These are phyloP conservation scores for Castanospermum australe DNA, from an alignment of 306 rosid genomes.

Conservation along the genomic window DNA sequence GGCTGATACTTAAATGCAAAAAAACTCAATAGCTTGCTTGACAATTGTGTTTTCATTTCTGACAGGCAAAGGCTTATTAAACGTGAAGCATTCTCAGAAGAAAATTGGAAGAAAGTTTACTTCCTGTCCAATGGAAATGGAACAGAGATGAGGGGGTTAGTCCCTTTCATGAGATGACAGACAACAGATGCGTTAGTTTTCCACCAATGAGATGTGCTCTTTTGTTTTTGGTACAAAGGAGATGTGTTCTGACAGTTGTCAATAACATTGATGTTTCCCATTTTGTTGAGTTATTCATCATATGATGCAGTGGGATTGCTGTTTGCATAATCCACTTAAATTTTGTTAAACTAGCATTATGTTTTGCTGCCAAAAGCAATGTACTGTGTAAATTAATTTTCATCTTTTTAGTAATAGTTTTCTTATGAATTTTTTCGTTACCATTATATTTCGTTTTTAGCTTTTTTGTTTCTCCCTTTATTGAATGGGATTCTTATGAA, in stretches of 20 bases:
- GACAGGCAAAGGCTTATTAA: slow-evolving; percentile 82
- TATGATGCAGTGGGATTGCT: slow-evolving; percentile 23
- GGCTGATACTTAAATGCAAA: slow-evolving; percentile 12
- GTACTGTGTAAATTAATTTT: slow-evolving; percentile 32
- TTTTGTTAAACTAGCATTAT: slow-evolving; percentile 1
- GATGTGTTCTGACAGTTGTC: slow-evolving; percentile 8
- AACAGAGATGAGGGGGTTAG: slow-evolving; percentile 79
- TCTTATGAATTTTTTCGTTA: neutral
- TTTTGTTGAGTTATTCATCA: slow-evolving; percentile 9
- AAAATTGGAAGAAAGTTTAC: slow-evolving; percentile 83
- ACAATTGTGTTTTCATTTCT: slow-evolving; percentile 18
- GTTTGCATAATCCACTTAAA: slow-evolving; percentile 21
- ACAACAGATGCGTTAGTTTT: slow-evolving; percentile 12
- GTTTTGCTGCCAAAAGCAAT: slow-evolving; percentile 8
- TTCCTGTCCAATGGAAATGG: slow-evolving; percentile 89
- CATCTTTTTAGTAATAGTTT: slow-evolving; percentile 5
- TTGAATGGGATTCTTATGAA: neutral
- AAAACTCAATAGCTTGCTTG: slow-evolving; percentile 5
- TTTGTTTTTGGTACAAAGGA: too few species aligned
- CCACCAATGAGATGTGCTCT: neutral
- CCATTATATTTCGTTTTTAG: neutral
- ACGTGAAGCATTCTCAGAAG: slow-evolving; percentile 82
- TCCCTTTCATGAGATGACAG: slow-evolving; percentile 70
- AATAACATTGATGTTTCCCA: slow-evolving; percentile 10
- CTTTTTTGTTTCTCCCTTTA: neutral